These are phyloP conservation scores for Russula virescens DNA, from an alignment of 768 basidiomycete genomes.

Conservation along the genomic window DNA sequence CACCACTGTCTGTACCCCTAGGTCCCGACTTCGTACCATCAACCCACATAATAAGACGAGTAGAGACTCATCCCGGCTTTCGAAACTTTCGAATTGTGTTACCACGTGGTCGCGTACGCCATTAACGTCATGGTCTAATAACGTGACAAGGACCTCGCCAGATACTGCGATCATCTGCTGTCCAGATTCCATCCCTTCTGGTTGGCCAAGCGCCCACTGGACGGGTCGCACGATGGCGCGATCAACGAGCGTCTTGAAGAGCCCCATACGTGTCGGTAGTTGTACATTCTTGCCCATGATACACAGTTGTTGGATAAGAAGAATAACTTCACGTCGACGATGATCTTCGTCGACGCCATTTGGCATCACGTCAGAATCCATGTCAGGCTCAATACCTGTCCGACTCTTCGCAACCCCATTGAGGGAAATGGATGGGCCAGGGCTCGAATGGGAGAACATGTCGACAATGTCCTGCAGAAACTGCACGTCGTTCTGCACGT, in stretches of 20 bases:
- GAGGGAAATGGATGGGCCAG: constrained; percentile 28
- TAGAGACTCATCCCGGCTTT: constrained; percentile 66
- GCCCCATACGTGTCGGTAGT: constrained; percentile 71
- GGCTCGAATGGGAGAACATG: constrained; percentile 46
- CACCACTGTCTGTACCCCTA: constrained; percentile 86
- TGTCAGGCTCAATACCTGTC: constrained; percentile 26
- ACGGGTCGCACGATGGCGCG: constrained; percentile 85
- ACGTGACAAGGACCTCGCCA: constrained; percentile 76
- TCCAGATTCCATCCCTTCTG: constrained; percentile 48
- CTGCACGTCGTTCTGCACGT: constrained; percentile 70
- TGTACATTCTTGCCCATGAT: constrained; percentile 97
- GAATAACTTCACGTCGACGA: constrained; percentile 69
- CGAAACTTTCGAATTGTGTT: constrained; percentile 67
- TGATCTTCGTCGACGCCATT: constrained; percentile 23
- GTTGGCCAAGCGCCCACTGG: constrained; percentile 81
- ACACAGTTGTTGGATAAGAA: constrained; percentile 87
- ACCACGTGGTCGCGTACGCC: constrained; percentile 81
- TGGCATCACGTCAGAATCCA: constrained; percentile 2
- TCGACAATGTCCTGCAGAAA: constrained; percentile 77
- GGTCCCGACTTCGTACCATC: constrained; percentile 71
- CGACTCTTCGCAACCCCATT: constrained; percentile 29
- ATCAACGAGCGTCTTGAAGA: constrained; percentile 86
- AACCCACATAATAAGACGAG: constrained; percentile 69
- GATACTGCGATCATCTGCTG: constrained; percentile 68
- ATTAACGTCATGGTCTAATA: constrained; percentile 87